Evolutionary conservation across 1,284 basidiomycete species (phyloP), one percentile per base, ranked within the genome.

Genomic region (Irpex sp.): DNA sequence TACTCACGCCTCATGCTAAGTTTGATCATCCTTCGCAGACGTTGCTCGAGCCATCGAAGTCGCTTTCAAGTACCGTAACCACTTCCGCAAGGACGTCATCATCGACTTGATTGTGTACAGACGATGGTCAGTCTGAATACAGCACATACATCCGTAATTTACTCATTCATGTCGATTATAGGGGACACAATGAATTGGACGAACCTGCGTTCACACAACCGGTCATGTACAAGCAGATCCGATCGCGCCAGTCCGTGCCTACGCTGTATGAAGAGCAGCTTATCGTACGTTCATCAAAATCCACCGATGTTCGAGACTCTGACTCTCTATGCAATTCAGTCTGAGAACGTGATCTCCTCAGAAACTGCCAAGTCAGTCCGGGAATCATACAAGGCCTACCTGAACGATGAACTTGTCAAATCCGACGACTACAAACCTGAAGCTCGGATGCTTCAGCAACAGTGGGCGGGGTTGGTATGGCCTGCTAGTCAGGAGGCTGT

Each of bases 171-270:
- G 19, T 19, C 47, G 9, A 26, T 26, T 49, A 15, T 51, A 83
- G 84, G 81, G 92, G 92, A 2, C 94, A 96, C 74, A 96, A 96
- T 71, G 94, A 96, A 75, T 83, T 96, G 37, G 94, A 97, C 71
- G 85, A 95, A 68, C 95, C 96, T 0, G 87, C 88, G 15, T 94
- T 95, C 74, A 97, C 96, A 0, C 90, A 93, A 71, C 94, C 93
- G 0, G 77, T 88, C 21, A 95, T 95, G 94, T 95, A 95, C 74
- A 84, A 92, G 72, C 87, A 91, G 76, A 94, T 95, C 68, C 82
- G 87, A 4, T 82, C 85, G 0, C 80, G 92, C 58, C 86, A 82
- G 53, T 92, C 90, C 3, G 92, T 95, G 5, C 93, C 94, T 5
- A 81, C 86, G 59, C 75, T 93, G 17, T 97, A 95, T 70, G 94